Evolutionary conservation across 345 rosid species (phyloP), one percentile per base, ranked within the genome.

Genomic region (Xanthoceras sorbifolium): DNA sequence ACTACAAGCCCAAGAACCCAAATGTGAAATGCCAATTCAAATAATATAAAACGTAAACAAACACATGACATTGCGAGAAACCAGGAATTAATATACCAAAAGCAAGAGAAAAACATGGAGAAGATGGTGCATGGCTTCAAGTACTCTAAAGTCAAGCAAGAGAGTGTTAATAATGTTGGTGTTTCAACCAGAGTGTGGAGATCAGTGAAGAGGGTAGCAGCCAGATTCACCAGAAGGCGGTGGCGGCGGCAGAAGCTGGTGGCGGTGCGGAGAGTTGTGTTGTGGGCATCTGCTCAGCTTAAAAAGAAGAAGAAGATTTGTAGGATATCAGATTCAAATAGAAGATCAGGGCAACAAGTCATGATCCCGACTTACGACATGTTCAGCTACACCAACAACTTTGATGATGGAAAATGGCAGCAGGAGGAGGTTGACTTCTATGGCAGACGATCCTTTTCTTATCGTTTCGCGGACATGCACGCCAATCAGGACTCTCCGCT

Each of bases 381-480:
- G 64, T 9, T 36, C 2, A 64, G 76, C 76, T 81, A 74, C 63
- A 44, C 76, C 1, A 73, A 69, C 65, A 78, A 82, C 46, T 82
- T 78, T 60, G 84, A 77, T 60, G 78, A 81, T 70, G 84, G 81
- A 20, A 68, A 9, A 17, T 81, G 81, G 81, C 81, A 55, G 63
- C 64, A 74, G 7, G 81, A 81, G 69, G 80, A 81, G 46, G 67
- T 66, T 17, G 80, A 70, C 9, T 74, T 62, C 20, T 74, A 44
- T 42, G 18, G 68, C 8, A 42, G 69, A 0, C 54, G 59, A 61
- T 78, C 82, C 32, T 78, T 82, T 14, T 20, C 79, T 18, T 59
- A 42, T 14, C 65, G 81, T 52, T 79, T 68, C 28, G 74, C 34
- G 57, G 71, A 31, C 54, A 54, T 3, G 29, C 64, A 5, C 20